phyloP scores from a whole-genome alignment of 2,329 filamentous ascomycete species.

The Orbilia quercus region DNA sequence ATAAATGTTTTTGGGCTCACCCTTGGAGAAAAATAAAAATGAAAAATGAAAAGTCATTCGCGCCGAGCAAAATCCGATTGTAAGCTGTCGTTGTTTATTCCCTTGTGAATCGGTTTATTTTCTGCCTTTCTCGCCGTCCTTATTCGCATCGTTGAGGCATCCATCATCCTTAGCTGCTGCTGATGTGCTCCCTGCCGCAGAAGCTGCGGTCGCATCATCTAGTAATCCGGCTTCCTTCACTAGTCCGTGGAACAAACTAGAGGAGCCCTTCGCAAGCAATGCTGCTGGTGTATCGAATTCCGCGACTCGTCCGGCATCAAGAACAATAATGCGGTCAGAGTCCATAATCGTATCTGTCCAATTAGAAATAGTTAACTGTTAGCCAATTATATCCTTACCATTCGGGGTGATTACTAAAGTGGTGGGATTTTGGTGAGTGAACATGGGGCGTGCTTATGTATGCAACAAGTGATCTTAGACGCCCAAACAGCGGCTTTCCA shows the following conservation, averaged over 20 bases:
- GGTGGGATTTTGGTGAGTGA: neutral
- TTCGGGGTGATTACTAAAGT: slow-evolving; percentile 45
- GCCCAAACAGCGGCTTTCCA: neutral
- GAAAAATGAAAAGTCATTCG: neutral
- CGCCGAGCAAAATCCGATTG: slow-evolving; percentile 3
- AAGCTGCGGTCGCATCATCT: slow-evolving; percentile 40
- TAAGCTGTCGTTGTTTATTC: neutral
- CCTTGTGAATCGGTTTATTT: slow-evolving; percentile 30
- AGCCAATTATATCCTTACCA: slow-evolving; percentile 28
- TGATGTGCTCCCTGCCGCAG: neutral
- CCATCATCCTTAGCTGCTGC: slow-evolving; percentile 17
- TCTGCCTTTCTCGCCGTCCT: slow-evolving; percentile 47
- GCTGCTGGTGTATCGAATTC: slow-evolving; percentile 90
- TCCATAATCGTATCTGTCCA: slow-evolving; percentile 80
- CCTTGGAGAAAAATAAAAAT: too few relatives aligned
- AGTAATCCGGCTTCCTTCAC: slow-evolving; percentile 87
- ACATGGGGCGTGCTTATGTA: slow-evolving; percentile 13
- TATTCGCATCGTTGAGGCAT: slow-evolving; percentile 1
- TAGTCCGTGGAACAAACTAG: slow-evolving; percentile 79
- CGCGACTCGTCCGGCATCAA: slow-evolving; percentile 87
- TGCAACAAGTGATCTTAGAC: slow-evolving; percentile 1
- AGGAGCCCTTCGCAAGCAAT: slow-evolving; percentile 77
- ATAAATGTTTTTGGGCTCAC: neutral
- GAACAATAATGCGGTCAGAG: slow-evolving; percentile 88
- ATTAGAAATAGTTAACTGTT: slow-evolving; percentile 5